A percentile compares a stretch with the other conserved stretches of the same genome.
Conservation (phyloP, 1,139 yeast genomes). For the Kluyveromyces sp. region DNA sequence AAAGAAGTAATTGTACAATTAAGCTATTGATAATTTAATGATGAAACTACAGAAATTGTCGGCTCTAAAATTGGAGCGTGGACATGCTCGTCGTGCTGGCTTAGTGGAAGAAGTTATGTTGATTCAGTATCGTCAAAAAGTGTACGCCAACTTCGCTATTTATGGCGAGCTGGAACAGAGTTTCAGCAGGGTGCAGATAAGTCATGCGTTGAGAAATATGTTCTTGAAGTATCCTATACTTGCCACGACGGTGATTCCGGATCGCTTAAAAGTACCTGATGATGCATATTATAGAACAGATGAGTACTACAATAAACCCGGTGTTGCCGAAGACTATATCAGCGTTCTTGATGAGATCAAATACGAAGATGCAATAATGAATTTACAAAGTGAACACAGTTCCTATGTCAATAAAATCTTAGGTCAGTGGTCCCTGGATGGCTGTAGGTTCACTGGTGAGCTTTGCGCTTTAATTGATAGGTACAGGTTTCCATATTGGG, state of each 20-base stretch:
- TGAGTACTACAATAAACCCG: slow-evolving; percentile 16
- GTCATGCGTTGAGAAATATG: slow-evolving; percentile 14
- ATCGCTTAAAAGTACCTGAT: slow-evolving; percentile 10
- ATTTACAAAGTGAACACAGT: slow-evolving; percentile 16
- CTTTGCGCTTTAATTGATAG: slow-evolving; percentile 8
- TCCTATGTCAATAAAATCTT: slow-evolving; percentile 8
- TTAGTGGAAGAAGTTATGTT: slow-evolving; percentile 25
- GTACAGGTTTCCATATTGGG: slow-evolving; percentile 13
- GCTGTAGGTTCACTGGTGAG: slow-evolving; percentile 10
- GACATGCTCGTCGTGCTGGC: slow-evolving; percentile 26
- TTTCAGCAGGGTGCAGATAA: slow-evolving; percentile 8
- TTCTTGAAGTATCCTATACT: slow-evolving; percentile 18
- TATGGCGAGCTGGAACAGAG: slow-evolving; percentile 16
- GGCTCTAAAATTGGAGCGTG: slow-evolving; percentile 6
- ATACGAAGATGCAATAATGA: slow-evolving; percentile 18
- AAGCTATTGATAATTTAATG: too few species aligned
- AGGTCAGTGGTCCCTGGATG: slow-evolving; percentile 12
- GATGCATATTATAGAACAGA: slow-evolving; percentile 16
- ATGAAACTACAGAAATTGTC: not conserved
- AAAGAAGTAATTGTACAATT: too few species aligned
- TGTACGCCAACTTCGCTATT: slow-evolving; percentile 21
- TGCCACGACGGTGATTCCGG: slow-evolving; percentile 17
- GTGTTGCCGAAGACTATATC: slow-evolving; percentile 20
- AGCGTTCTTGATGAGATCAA: slow-evolving; percentile 13
- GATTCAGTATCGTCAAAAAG: slow-evolving; percentile 20